Base-by-base conservation (phyloP, 1,139 yeast genomes). In the Trichomonascaceae sp. region DNA sequence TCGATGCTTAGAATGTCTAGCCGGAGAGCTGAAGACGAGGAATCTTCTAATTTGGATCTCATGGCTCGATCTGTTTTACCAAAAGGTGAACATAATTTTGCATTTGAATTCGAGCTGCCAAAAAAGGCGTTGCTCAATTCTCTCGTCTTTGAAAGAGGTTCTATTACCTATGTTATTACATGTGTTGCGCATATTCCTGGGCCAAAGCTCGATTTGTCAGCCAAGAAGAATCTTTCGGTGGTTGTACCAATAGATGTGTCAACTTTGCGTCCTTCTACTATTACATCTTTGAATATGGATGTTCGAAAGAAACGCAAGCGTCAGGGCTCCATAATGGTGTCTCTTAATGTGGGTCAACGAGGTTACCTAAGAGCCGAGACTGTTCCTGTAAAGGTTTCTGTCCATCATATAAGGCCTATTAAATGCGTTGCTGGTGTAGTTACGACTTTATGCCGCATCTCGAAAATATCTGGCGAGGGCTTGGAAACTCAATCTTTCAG, bases 71-170 rank as follows among this genome's bases (percentile, higher is more conserved):
- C 41, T 20, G 50, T 55, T n/a, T 53, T 60, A n/a, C 63, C 62
- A 10, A 53, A 60, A 61, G 97, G 97, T 30, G 93, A 87, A 64
- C 97, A 90, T 68, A 74, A 88, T 43, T 90, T 90, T 66, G 96
- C 96, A 13, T 90, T 90, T 64, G 82, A 85, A 51, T 87, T 89
- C 47, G 84, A 81, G 60, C 74, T 90, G 30, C 96, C 96, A 1
- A 78, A 77, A 60, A 82, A 80, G 61, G 78, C 87, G 58, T 76
- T 88, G 3, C 84, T 78, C 66, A 85, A 93, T 27, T 83, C 91
- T 55, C 79, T 90, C 27, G 87, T 84, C 60, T 90, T 90, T 64
- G 96, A 91, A 60, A 83, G 85, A 61, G 97, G 97, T 9, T 79
- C 88, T 18, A 87, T 90, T n/a, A 70, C 80, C 9, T 89, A 90